Conservation (phyloP, 2,329 filamentous ascomycete genomes). For the Colletotrichum sublineola region DNA sequence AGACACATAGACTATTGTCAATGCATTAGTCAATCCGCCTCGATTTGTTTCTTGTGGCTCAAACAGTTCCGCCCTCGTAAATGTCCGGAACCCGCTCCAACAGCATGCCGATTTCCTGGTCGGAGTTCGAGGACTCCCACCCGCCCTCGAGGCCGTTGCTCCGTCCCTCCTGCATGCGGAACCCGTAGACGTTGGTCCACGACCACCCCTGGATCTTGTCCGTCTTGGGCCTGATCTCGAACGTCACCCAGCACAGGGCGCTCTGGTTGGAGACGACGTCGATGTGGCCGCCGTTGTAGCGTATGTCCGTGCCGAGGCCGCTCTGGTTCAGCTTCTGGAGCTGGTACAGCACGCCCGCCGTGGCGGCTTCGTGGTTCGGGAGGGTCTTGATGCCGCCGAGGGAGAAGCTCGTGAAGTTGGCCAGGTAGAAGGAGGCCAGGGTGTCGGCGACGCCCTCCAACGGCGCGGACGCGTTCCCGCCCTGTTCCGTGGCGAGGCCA, state of each 20-base stretch:
- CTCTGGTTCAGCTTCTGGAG: conserved; percentile 33
- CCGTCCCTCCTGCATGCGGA: conserved; percentile 4
- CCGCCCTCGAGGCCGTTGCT: conserved; percentile 41
- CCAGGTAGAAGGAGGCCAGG: conserved; percentile 21
- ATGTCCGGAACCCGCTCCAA: conserved; percentile 44
- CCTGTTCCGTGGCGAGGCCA: conserved; percentile 11
- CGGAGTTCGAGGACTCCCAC: conserved; percentile 45
- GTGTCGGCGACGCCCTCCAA: conserved; percentile 1
- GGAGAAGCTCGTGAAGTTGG: conserved; percentile 30
- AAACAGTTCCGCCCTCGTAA: conserved; percentile 38
- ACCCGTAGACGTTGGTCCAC: conserved; percentile 33
- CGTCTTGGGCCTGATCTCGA: conserved; percentile 22
- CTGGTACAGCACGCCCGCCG: conserved; percentile 7
- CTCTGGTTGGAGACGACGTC: conserved; percentile 29
- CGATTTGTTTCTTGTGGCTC: not conserved
- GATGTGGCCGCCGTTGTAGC: not conserved
- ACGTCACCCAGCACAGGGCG: conserved; percentile 31
- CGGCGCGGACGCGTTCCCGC: conserved; percentile 18
- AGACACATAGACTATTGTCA: not conserved
- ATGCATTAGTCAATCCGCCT: not conserved
- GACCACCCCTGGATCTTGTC: conserved; percentile 11
- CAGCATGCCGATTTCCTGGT: conserved; percentile 47
- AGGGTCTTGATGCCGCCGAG: conserved; percentile 1
- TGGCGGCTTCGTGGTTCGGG: not conserved
- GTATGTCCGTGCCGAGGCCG: conserved; percentile 35